These are phyloP conservation scores for Phytophthora citricola DNA, from an alignment of 352 stramenopile species.

Conservation along the genomic window DNA sequence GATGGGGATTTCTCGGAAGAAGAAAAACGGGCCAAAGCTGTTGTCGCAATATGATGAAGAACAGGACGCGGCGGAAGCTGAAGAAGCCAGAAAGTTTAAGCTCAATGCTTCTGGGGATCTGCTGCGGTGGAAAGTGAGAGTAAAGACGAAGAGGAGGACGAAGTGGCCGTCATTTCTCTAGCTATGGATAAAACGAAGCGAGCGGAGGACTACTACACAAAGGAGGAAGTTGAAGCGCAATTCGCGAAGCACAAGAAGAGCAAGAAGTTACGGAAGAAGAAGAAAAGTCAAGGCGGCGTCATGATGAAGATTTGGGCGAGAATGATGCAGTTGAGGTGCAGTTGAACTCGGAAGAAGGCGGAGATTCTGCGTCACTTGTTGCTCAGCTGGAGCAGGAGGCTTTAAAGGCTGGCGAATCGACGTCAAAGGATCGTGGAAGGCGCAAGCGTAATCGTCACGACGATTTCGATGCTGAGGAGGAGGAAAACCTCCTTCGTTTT, in stretches of 20 bases:
- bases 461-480: slow-evolving; percentile 56
- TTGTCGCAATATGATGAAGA: slow-evolving; percentile 93
- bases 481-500: slow-evolving; percentile 65
- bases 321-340: slow-evolving; percentile 42
- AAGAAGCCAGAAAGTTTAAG: slow-evolving; percentile 62
- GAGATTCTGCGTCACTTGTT: slow-evolving; percentile 43
- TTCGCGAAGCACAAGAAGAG: slow-evolving; percentile 82
- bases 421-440: slow-evolving; percentile 61
- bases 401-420: slow-evolving; percentile 26
- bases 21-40: slow-evolving; percentile 51
- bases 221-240: slow-evolving; percentile 84
- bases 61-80: slow-evolving; percentile 48
- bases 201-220: slow-evolving; percentile 84
- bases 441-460: slow-evolving; percentile 44
- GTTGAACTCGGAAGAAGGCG: slow-evolving; percentile 22
- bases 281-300: slow-evolving; percentile 60
- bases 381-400: slow-evolving; percentile 76
- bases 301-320: slow-evolving; percentile 59
- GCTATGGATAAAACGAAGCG: slow-evolving; percentile 56
- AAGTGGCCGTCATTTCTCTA: slow-evolving; percentile 66
- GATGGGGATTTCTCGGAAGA: slow-evolving; percentile 51
- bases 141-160: slow-evolving; percentile 42
- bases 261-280: slow-evolving; percentile 85
- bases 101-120: slow-evolving; percentile 53
- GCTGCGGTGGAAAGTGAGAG: slow-evolving; percentile 8